Percentiles rank a stretch among this genome's conserved stretches.
phyloP scores from a whole-genome alignment of 2,329 filamentous ascomycete genomes.

The Pseudopyrenochaeta lycopersici region DNA sequence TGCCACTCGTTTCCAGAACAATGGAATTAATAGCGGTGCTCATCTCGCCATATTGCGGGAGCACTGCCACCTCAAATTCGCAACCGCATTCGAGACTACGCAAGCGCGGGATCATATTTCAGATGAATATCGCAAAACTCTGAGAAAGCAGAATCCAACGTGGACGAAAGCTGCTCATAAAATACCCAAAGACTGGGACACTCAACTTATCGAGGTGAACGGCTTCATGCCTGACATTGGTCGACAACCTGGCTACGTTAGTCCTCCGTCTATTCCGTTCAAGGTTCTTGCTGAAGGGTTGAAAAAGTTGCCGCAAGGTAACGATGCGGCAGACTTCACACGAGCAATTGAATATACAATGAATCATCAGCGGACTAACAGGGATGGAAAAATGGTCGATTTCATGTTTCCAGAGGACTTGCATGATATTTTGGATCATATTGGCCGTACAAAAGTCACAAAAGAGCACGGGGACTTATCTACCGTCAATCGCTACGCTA shows the following conservation, averaged over 20 bases:
- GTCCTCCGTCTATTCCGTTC: conserved; percentile 19
- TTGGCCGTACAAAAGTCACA: conserved; percentile 10
- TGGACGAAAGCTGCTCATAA: conserved; percentile 20
- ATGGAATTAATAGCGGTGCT: conserved; percentile 16
- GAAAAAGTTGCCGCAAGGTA: conserved; percentile 27
- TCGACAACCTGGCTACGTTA: neutral
- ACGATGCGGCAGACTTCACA: conserved; percentile 35
- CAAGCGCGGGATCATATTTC: conserved; percentile 19
- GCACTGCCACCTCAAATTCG: conserved; percentile 13
- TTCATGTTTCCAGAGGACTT: conserved; percentile 32
- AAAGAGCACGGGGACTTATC: neutral
- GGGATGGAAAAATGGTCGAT: neutral
- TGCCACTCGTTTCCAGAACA: conserved; percentile 21
- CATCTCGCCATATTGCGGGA: conserved; percentile 26
- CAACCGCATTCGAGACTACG: conserved; percentile 1
- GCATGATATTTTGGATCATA: conserved; percentile 17
- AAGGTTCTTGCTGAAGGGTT: conserved; percentile 24
- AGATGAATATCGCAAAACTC: conserved; percentile 23
- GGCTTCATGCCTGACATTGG: conserved; percentile 14
- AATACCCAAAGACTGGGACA: conserved; percentile 16
- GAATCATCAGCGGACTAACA: conserved; percentile 5
- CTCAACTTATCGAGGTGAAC: conserved; percentile 1
- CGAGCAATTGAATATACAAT: conserved; percentile 29
- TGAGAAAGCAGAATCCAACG: conserved; percentile 10
- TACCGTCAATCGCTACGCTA: conserved; percentile 5